A percentile compares a stretch with the other conserved stretches of the same genome.
phyloP scores from a whole-genome alignment of 352 stramenopile genomes.

The Phytophthora idaei region DNA sequence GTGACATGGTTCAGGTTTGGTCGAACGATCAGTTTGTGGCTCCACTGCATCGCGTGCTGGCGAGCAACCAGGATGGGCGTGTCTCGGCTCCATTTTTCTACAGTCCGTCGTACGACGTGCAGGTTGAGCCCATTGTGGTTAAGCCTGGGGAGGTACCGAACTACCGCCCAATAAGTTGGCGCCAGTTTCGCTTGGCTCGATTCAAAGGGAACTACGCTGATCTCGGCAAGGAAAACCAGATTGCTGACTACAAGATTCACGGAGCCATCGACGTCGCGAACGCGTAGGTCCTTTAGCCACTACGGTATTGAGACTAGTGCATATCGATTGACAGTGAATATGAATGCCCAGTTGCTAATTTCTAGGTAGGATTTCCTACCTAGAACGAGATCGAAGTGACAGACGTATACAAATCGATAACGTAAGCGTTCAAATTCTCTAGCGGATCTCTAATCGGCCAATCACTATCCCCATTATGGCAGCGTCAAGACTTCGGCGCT shows the following conservation, averaged over 20 bases:
- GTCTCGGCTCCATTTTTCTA: constrained; percentile 65
- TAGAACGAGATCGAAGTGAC: not conserved
- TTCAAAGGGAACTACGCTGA: constrained; percentile 8
- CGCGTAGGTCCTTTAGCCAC: not conserved
- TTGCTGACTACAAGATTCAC: constrained; percentile 12
- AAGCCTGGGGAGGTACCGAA: constrained; percentile 29
- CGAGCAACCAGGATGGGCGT: constrained; percentile 30
- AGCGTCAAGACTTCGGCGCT: not conserved
- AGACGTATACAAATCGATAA: constrained; percentile 1
- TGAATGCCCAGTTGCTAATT: not conserved
- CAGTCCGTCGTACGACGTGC: constrained; percentile 56
- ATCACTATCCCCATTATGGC: not conserved
- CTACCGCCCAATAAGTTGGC: constrained; percentile 90
- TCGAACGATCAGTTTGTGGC: constrained; percentile 60
- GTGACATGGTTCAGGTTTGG: constrained; percentile 61
- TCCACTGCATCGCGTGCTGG: constrained; percentile 54
- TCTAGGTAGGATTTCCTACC: too few species aligned
- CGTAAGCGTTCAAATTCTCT: not conserved
- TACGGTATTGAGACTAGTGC: not conserved
- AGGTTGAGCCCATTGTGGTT: constrained; percentile 59
- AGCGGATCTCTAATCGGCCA: not conserved
- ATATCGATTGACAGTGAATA: not conserved
- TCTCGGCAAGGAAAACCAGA: constrained; percentile 9
- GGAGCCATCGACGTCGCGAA: not conserved
- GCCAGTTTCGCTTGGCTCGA: not conserved